Evolutionary conservation across 2,329 filamentous ascomycete genomes (phyloP), one percentile per base, ranked within the genome.

Genomic region (Fusarium bulbicola): DNA sequence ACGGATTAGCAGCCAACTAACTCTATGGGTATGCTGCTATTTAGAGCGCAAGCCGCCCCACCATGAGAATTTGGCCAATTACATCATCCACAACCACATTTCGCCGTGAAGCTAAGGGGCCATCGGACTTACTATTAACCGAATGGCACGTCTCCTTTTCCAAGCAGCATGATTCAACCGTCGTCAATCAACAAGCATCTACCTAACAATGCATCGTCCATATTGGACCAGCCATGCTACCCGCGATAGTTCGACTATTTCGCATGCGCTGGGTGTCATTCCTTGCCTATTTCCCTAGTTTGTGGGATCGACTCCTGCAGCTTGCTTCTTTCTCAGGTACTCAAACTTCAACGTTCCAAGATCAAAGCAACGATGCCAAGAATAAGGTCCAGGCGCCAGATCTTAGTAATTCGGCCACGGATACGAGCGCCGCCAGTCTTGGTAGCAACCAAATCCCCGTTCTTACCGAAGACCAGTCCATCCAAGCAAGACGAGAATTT

Each of bases 401-500:
- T 14, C 12, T 46, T 46, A 28, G 12, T 14, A 10, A 46, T 28
- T 46, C 24, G 16, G 42, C 24, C 20, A 45, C 16, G 9, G 43
- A 46, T 15, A 46, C 43, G 11, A 26, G 43, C 18, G 18, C 18
- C 43, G 12, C 16, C 11, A 46, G 43, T 4, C n/a, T 46, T 10
- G 20, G 24, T 46, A 28, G 24, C 24, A 21, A 28, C 5, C 24
- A 9, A 14, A 13, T 46, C 24, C 24, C 24, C 7, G 7, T 20
- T 46, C 5, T 20, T 28, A 28, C 43, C 1, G 43, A 46, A 13
- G 26, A 46, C 24, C 43, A 21, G 7, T 21, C 6, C 6, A 46
- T 9, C 24, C 43, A 46, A 21, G 43, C 18, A 49, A 32, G 46
- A 49, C 46, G 46, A 49, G n/a, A 26, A 18, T 78, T 79, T 47